Percentiles rank a stretch among this genome's conserved stretches.
These are phyloP conservation scores for Citrullus amarus DNA, from an alignment of 306 rosid species.

Conservation along the genomic window DNA sequence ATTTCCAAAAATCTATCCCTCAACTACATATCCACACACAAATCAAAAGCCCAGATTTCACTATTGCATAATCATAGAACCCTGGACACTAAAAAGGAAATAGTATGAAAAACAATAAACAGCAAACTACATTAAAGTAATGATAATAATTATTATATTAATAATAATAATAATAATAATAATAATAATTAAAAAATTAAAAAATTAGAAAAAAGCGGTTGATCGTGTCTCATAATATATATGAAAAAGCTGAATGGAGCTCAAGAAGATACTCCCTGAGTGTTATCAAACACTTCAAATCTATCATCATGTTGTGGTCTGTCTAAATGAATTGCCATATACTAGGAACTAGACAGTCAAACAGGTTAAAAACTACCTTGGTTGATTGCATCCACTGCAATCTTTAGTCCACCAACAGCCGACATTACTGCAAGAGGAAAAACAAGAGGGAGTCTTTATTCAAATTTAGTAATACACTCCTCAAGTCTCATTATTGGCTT, in stretches of 20 bases:
- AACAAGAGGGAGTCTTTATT: background rate
- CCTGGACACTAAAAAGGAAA: background rate
- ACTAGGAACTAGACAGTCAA: conserved; percentile 5
- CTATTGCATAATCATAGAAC: background rate
- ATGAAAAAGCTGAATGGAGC: background rate
- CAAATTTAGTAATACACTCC: background rate
- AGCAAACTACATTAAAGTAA: background rate
- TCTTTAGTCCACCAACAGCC: conserved; percentile 81
- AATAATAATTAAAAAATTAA: no score
- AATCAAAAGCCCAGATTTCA: background rate
- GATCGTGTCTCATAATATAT: background rate
- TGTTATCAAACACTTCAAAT: background rate
- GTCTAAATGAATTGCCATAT: background rate
- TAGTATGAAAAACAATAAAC: background rate
- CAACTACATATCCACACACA: background rate
- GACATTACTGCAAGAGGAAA: conserved; percentile 59
- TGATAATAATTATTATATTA: no score
- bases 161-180: no score
- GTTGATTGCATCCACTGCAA: conserved; percentile 59
- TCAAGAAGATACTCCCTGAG: background rate
- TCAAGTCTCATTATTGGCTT: background rate
- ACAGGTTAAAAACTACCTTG: conserved; percentile 44
- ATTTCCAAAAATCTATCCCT: background rate
- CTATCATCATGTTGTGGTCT: background rate
- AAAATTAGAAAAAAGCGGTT: background rate